Percentiles rank a stretch among this genome's conserved stretches.
Conservation (phyloP, 257 asterid species). For the Solanum pinnatisectum region DNA sequence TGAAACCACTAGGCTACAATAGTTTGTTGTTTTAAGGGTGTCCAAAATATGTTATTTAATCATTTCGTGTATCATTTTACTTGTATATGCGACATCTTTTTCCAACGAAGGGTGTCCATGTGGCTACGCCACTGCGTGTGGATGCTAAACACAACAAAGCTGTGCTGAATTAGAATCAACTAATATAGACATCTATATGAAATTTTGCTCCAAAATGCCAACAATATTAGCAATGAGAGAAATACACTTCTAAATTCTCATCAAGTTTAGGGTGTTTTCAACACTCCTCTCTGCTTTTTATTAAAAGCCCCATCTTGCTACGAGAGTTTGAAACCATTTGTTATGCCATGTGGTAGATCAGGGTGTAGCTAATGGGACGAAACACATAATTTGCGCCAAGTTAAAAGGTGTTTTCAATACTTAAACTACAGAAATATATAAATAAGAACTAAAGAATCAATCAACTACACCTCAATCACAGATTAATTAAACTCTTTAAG, state of each 20-base stretch:
- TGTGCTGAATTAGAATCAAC: not conserved
- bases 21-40: too few species aligned
- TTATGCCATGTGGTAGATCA: not conserved
- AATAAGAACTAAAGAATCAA: not conserved
- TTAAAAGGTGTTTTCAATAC: not conserved
- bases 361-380: not conserved
- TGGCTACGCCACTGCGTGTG: not conserved
- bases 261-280: not conserved
- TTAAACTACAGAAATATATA: too few species aligned
- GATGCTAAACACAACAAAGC: not conserved
- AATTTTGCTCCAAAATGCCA: not conserved
- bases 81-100: too few species aligned
- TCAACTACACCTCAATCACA: not conserved
- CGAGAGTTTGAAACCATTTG: not conserved
- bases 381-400: not conserved
- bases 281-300: rapidly evolving
- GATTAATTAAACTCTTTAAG: not conserved
- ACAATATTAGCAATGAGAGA: not conserved
- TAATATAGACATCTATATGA: not conserved
- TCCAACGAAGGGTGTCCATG: too few species aligned
- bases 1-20: too few species aligned
- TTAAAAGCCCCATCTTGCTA: not conserved
- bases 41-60: too few species aligned
- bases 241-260: not conserved
- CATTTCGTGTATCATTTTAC: too few species aligned